Percentiles rank a stretch among this genome's conserved stretches.
Conservation (phyloP, 352 stramenopile species). For the Hyaloperonospora arabidopsidis region DNA sequence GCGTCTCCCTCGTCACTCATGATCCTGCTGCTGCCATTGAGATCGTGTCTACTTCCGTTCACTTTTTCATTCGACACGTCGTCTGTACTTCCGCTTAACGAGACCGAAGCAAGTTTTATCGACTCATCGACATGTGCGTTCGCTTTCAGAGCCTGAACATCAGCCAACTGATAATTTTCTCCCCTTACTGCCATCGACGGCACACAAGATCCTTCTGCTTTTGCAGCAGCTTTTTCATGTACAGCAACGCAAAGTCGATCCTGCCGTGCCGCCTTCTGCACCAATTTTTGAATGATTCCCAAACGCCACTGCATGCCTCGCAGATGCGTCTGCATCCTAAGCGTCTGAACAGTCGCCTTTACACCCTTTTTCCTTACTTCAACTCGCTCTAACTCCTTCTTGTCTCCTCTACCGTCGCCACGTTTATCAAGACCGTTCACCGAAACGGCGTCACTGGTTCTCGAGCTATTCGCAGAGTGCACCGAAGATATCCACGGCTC, state of each 20-base stretch:
- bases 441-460: constrained; percentile 10
- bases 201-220: background rate
- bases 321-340: constrained; percentile 18
- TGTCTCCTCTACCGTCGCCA: background rate
- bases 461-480: constrained; percentile 17
- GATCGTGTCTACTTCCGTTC: constrained; percentile 6
- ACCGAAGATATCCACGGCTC: constrained; percentile 14
- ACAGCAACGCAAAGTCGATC: background rate
- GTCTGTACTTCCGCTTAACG: constrained; percentile 1
- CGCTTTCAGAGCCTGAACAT: background rate
- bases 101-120: background rate
- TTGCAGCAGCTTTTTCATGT: constrained; percentile 1
- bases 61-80: constrained; percentile 1
- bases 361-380: background rate
- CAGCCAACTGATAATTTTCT: background rate
- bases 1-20: constrained; percentile 1
- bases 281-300: constrained; percentile 16
- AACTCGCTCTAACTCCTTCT: background rate
- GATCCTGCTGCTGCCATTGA: background rate
- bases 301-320: constrained; percentile 19
- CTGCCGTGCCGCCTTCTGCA: constrained; percentile 8
- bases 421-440: background rate
- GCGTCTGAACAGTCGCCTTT: background rate
- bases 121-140: background rate
- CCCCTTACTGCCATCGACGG: background rate